Conservation (phyloP, 2,329 filamentous ascomycete genomes). For the Aureobasidium pullulans region DNA sequence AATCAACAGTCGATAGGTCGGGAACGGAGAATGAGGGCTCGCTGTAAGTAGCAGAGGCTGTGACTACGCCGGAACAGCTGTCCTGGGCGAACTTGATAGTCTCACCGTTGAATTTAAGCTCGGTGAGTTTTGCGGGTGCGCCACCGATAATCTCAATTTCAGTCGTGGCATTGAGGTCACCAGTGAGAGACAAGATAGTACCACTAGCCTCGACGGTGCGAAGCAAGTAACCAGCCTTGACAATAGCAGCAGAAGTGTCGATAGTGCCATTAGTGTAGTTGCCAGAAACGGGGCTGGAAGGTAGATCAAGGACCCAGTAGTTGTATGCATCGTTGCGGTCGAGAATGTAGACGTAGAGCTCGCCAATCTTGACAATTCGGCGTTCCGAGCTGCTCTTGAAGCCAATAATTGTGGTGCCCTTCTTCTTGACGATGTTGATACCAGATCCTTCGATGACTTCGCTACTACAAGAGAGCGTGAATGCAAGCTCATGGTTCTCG, state of each 20-base stretch:
- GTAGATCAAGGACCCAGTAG: slow-evolving; percentile 58
- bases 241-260: slow-evolving; percentile 40
- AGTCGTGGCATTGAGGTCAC: slow-evolving; percentile 65
- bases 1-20: slow-evolving; percentile 44
- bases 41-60: slow-evolving; percentile 45
- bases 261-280: slow-evolving; percentile 29
- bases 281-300: slow-evolving; percentile 27
- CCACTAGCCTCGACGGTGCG: slow-evolving; percentile 52
- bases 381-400: slow-evolving; percentile 51
- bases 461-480: slow-evolving; percentile 31
- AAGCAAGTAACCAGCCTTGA: slow-evolving; percentile 59
- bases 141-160: slow-evolving; percentile 61
- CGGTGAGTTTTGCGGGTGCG: slow-evolving; percentile 44
- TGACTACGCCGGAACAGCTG: slow-evolving; percentile 30
- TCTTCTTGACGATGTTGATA: slow-evolving; percentile 29
- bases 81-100: slow-evolving; percentile 29
- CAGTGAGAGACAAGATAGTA: slow-evolving; percentile 54
- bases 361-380: slow-evolving; percentile 44
- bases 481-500: slow-evolving; percentile 57
- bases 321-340: slow-evolving; percentile 53
- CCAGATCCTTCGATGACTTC: slow-evolving; percentile 36
- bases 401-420: slow-evolving; percentile 42
- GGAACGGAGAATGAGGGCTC: slow-evolving; percentile 50
- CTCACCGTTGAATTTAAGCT: slow-evolving; percentile 56
- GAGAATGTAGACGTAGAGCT: slow-evolving; percentile 50